A percentile compares a stretch with the other conserved stretches of the same genome.
phyloP scores from a whole-genome alignment of 192 early-diverging fungal species.

The Radiomyces spectabilis region DNA sequence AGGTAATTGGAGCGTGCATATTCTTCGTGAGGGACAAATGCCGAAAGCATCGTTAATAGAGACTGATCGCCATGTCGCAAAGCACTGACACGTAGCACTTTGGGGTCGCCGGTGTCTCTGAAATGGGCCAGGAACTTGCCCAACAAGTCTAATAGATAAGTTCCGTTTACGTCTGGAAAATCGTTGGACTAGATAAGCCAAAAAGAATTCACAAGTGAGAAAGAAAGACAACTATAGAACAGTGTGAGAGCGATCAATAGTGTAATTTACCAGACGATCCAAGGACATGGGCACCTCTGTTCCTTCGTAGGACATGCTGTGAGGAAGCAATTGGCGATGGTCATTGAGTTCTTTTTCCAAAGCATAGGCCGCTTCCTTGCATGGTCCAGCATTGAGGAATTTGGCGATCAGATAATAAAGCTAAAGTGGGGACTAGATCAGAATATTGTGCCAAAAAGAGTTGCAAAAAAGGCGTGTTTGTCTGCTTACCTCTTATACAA shows the following conservation, averaged over 20 bases:
- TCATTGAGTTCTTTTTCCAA: slow-evolving; percentile 37
- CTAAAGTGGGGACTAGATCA: slow-evolving; percentile 16
- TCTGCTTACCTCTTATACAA: too few relatives aligned
- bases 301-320: slow-evolving; percentile 67
- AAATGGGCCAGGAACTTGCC: slow-evolving; percentile 26
- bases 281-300: slow-evolving; percentile 37
- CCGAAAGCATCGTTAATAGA: slow-evolving; percentile 19
- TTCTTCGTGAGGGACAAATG: slow-evolving; percentile 5
- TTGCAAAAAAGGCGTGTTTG: too few relatives aligned
- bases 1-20: slow-evolving; percentile 1
- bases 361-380: slow-evolving; percentile 41
- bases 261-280: slow-evolving; percentile 48
- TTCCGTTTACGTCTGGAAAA: slow-evolving; percentile 6
- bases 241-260: slow-evolving; percentile 12
- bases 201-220: too few relatives aligned
- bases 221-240: slow-evolving; percentile 13
- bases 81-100: slow-evolving; percentile 5
- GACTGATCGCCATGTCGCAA: slow-evolving; percentile 26
- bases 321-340: slow-evolving; percentile 50
- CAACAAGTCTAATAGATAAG: slow-evolving; percentile 23
- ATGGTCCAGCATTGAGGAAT: slow-evolving; percentile 54
- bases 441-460: too few relatives aligned
- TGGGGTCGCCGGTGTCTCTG: slow-evolving; percentile 20
- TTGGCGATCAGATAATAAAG: slow-evolving; percentile 68
- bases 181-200: slow-evolving; percentile 16